A percentile compares a stretch with the other conserved stretches of the same genome.
phyloP scores from a whole-genome alignment of 768 basidiomycete genomes.

The Mycena sanguinolenta region DNA sequence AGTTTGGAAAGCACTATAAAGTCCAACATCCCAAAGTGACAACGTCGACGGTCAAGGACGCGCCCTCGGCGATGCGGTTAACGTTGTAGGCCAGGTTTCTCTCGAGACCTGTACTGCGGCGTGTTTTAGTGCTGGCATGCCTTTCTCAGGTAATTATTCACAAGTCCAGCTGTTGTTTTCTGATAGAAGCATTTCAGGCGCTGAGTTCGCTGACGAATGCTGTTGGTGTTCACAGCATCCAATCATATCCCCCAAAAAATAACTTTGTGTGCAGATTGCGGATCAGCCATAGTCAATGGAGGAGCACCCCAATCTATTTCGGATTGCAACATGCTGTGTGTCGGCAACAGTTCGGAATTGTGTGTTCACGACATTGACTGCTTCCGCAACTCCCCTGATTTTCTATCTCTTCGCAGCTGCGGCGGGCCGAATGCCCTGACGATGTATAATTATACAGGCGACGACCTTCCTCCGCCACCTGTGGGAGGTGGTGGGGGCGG shows the following conservation, averaged over 20 bases:
- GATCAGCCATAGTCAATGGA: slow-evolving; percentile 57
- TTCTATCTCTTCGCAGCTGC: slow-evolving; percentile 49
- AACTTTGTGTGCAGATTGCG: slow-evolving; percentile 60
- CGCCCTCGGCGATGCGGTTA: slow-evolving; percentile 50
- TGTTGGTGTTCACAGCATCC: slow-evolving; percentile 50
- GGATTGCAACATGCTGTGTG: slow-evolving; percentile 78
- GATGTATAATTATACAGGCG: slow-evolving; percentile 79
- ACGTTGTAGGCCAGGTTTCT: slow-evolving; percentile 57
- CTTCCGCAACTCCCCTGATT: background rate
- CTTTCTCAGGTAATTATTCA: slow-evolving; percentile 21
- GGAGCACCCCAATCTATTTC: slow-evolving; percentile 60
- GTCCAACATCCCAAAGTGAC: slow-evolving; percentile 47
- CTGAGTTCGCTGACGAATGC: slow-evolving; percentile 65
- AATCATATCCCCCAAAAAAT: slow-evolving; percentile 6
- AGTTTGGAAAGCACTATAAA: too few species aligned
- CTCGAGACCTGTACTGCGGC: slow-evolving; percentile 71
- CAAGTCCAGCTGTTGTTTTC: slow-evolving; percentile 43
- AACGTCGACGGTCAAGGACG: slow-evolving; percentile 58
- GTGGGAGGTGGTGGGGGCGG: slow-evolving; percentile 53
- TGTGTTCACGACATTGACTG: background rate
- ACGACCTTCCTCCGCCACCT: slow-evolving; percentile 56
- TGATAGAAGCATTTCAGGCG: slow-evolving; percentile 53
- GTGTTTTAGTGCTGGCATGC: slow-evolving; percentile 66
- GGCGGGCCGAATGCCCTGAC: slow-evolving; percentile 79
- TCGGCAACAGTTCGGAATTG: slow-evolving; percentile 72